Percentiles rank a stretch among this genome's conserved stretches.
Evolutionary conservation across 2,329 filamentous ascomycete species (phyloP).

Genomic region (Colletotrichum musicola): DNA sequence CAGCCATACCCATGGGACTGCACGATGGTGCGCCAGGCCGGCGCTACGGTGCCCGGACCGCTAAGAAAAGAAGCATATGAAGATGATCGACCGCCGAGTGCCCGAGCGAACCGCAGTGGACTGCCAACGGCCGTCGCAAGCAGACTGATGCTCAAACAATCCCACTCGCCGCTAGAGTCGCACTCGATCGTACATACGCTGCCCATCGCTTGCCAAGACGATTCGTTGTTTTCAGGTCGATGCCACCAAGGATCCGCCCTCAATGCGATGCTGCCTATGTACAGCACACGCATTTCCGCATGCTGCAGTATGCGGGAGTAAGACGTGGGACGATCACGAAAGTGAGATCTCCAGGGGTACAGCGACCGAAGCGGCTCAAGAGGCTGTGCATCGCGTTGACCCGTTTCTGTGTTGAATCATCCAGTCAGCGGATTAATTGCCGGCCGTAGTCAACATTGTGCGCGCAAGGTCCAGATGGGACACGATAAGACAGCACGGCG

Average conservation of each 20-base stretch:
- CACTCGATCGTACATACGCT: constrained; percentile 22
- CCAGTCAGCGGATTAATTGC: not conserved
- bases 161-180: constrained; percentile 19
- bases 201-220: constrained; percentile 26
- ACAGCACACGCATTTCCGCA: constrained; percentile 20
- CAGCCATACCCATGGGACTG: constrained; percentile 1
- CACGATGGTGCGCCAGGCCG: constrained; percentile 20
- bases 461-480: not conserved
- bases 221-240: constrained; percentile 38
- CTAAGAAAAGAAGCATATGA: constrained; percentile 35
- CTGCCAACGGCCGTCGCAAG: constrained; percentile 10
- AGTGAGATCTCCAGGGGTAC: constrained; percentile 29
- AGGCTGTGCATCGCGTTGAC: constrained; percentile 21
- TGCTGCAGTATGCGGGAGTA: constrained; percentile 11
- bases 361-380: constrained; percentile 21
- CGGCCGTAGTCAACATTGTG: not conserved
- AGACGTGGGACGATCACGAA: constrained; percentile 6
- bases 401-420: not conserved
- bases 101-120: constrained; percentile 18
- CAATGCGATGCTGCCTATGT: constrained; percentile 22
- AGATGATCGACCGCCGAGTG: constrained; percentile 20
- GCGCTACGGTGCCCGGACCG: constrained; percentile 4
- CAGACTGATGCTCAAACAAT: constrained; percentile 21
- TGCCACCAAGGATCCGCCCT: constrained; percentile 2
- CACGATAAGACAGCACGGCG: not conserved